phyloP scores from a whole-genome alignment of 148 eudicot species.

The Rhododendron vialii region DNA sequence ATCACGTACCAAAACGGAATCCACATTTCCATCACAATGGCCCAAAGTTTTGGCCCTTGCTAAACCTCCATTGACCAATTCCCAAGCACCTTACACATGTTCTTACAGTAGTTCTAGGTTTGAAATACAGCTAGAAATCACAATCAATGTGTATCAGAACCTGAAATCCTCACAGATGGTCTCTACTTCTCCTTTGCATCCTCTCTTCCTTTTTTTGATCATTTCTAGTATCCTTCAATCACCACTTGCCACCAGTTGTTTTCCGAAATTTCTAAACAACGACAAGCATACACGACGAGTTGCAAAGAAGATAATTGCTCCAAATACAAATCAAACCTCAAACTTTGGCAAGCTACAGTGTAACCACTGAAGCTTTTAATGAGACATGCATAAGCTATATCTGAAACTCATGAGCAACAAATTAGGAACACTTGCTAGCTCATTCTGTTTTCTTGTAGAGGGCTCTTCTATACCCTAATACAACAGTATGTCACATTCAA shows the following conservation, averaged over 20 bases:
- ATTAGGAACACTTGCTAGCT: background rate
- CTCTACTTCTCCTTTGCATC: background rate
- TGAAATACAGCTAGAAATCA: background rate
- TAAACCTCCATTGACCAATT: background rate
- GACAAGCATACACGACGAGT: background rate
- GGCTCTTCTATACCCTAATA: background rate
- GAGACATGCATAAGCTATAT: background rate
- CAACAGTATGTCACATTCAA: background rate
- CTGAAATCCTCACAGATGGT: background rate
- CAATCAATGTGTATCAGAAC: background rate
- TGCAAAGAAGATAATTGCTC: background rate
- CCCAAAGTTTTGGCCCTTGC: background rate
- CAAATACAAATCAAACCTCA: background rate
- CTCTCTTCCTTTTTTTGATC: background rate
- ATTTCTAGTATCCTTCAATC: background rate
- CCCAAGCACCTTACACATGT: background rate
- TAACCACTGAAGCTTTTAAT: background rate
- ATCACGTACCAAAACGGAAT: too few relatives aligned
- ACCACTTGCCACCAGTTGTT: background rate
- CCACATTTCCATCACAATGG: too few relatives aligned
- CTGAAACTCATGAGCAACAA: background rate
- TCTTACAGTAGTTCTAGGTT: background rate
- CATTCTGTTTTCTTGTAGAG: background rate
- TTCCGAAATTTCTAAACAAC: background rate
- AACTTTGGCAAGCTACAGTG: background rate